A percentile compares a stretch with the other conserved stretches of the same genome.
Conservation (phyloP, 306 rosid genomes). For the Rubus idaeus region DNA sequence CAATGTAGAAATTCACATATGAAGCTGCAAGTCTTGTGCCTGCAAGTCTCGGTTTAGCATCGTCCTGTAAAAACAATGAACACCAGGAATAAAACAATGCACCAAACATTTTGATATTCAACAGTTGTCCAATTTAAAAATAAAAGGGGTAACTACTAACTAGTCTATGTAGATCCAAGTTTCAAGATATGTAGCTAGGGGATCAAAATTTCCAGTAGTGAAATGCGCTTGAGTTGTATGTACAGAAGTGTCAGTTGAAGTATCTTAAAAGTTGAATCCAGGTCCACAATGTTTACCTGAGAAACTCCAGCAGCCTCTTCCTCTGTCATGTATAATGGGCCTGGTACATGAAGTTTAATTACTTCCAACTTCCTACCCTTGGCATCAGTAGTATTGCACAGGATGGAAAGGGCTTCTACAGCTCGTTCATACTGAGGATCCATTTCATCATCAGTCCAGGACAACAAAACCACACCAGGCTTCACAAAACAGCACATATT, state of each 20-base stretch:
- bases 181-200: background rate
- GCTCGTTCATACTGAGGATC: slow-evolving; percentile 91
- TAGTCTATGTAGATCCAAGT: background rate
- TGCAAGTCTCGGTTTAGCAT: slow-evolving; percentile 60
- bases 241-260: background rate
- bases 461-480: slow-evolving; percentile 84
- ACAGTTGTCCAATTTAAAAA: background rate
- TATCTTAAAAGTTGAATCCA: slow-evolving; percentile 18
- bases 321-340: slow-evolving; percentile 71
- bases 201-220: background rate
- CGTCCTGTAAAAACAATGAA: slow-evolving; percentile 36
- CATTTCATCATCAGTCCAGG: slow-evolving; percentile 78
- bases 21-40: slow-evolving; percentile 92
- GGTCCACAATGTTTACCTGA: slow-evolving; percentile 41
- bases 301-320: slow-evolving; percentile 71
- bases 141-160: background rate
- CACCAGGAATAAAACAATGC: slow-evolving; percentile 5
- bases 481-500: slow-evolving; percentile 87
- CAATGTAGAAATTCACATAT: slow-evolving; percentile 87
- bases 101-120: slow-evolving; percentile 13
- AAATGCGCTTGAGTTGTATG: background rate
- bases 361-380: slow-evolving; percentile 70
- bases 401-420: slow-evolving; percentile 62
- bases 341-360: slow-evolving; percentile 75
- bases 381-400: slow-evolving; percentile 70